Base-by-base conservation (phyloP, 2,329 filamentous ascomycete species). In the Diaporthe sp. region DNA sequence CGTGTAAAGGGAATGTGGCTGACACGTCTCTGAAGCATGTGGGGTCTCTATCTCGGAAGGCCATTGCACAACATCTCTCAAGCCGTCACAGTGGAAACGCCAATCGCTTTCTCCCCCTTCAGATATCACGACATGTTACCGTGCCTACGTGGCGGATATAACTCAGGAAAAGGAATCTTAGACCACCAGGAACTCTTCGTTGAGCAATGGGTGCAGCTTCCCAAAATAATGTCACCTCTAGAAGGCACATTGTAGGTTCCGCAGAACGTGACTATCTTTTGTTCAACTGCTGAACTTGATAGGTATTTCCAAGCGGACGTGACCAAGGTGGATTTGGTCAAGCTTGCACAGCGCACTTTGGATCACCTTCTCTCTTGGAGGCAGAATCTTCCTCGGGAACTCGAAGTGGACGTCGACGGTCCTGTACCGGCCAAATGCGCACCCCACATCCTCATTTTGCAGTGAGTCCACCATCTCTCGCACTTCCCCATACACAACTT, bases 41-140 rank as follows among this genome's bases (percentile, higher is more conserved):
- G 38, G 58, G 58, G 58, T 33, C 58, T 64, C 15, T 64, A 64
- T 10, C 58, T 64, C 3, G 58, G 58, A 45, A 64, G 58, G 30
- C 38, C 58, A 2, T 38, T 64, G n/a, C 58, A 64, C 58, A 45
- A 64, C 12, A 64, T 64, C 7, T 45, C 58, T 10, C 38, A 22
- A 3, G 58, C 38, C 3, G 40, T 64, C 40, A 64, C 58, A 7
- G 58, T 42, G 8, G 58, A 64, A 40, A 64, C 58, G 9, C 58
- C 58, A 22, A 45, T 30, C n/a, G 58, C 38, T 15, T 64, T 64
- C 38, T 64, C 58, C 12, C 8, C 8, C 13, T 3, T 22, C 38
- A 38, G 8, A 40, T 17, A 64, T 45, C 15, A 45, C 4, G 8
- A 30, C 3, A n/a, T 2, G 38, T 12, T 13, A 9, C 8, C 13